A percentile compares a stretch with the other conserved stretches of the same genome.
phyloP scores from a whole-genome alignment of 2,329 filamentous ascomycete genomes.

The Trichophyton benhamiae region DNA sequence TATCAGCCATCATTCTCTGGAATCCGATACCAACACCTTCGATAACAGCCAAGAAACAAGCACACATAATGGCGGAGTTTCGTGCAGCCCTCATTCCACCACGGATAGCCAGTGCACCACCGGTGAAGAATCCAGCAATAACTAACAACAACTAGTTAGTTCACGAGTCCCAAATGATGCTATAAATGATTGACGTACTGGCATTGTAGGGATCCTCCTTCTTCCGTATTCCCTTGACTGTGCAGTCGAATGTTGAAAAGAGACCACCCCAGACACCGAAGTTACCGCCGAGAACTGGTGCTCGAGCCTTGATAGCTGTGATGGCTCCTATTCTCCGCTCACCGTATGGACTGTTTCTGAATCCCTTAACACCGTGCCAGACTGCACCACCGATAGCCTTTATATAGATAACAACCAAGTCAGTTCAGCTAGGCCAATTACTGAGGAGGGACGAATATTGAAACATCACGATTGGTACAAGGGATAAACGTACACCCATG shows the following conservation, averaged over 20 bases:
- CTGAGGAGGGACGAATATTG: constrained; percentile 7
- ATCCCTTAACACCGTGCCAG: constrained; percentile 96
- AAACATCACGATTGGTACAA: not conserved
- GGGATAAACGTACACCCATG: constrained; percentile 67
- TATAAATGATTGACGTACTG: constrained; percentile 37
- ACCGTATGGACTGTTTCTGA: constrained; percentile 78
- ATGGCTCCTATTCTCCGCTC: constrained; percentile 91
- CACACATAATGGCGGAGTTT: constrained; percentile 93
- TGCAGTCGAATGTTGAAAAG: constrained; percentile 93
- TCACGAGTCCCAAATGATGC: not conserved
- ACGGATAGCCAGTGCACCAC: constrained; percentile 78
- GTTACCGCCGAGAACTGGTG: constrained; percentile 91
- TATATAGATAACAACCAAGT: constrained; percentile 7
- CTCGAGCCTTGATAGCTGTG: constrained; percentile 94
- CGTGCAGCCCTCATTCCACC: constrained; percentile 84
- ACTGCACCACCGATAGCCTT: constrained; percentile 68
- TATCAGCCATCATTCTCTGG: constrained; percentile 84
- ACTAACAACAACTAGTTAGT: constrained; percentile 35
- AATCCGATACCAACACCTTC: constrained; percentile 96
- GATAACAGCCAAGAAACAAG: constrained; percentile 85
- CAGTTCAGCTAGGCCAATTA: not conserved
- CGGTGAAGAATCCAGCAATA: constrained; percentile 93
- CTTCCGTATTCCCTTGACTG: constrained; percentile 82
- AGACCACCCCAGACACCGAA: constrained; percentile 96
- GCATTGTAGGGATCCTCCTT: constrained; percentile 99